Evolutionary conservation across 2,329 filamentous ascomycete genomes (phyloP).

Genomic region (Trichoderma koningii): DNA sequence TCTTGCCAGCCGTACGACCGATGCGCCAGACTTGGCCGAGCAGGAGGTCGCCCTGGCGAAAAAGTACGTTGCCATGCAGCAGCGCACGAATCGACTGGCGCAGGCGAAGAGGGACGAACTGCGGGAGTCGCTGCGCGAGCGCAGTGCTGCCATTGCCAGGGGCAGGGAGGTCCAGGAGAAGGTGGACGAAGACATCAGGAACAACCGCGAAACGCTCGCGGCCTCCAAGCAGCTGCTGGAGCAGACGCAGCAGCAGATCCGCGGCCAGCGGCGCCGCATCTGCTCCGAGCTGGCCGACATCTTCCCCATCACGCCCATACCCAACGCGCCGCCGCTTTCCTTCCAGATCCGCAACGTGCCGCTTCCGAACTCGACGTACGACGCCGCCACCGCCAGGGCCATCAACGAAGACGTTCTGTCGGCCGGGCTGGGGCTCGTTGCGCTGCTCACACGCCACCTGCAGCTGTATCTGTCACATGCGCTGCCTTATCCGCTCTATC

Average conservation of each 20-base stretch:
- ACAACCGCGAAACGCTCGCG: slow-evolving; percentile 61
- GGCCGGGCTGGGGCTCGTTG: slow-evolving; percentile 78
- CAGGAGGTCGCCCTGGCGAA: slow-evolving; percentile 52
- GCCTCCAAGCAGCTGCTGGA: slow-evolving; percentile 58
- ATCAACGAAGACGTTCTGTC: slow-evolving; percentile 72
- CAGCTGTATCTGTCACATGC: slow-evolving; percentile 80
- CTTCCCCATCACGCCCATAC: slow-evolving; percentile 73
- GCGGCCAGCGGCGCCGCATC: slow-evolving; percentile 83
- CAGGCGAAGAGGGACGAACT: slow-evolving; percentile 68
- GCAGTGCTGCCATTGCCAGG: slow-evolving; percentile 66
- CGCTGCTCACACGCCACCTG: slow-evolving; percentile 72
- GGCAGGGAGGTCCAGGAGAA: slow-evolving; percentile 62
- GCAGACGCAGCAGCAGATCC: slow-evolving; percentile 65
- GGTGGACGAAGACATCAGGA: slow-evolving; percentile 61
- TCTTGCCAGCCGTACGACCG: slow-evolving; percentile 45
- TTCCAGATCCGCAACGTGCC: slow-evolving; percentile 81
- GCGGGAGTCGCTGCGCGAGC: slow-evolving; percentile 62
- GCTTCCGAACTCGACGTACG: slow-evolving; percentile 79
- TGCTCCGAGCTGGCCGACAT: slow-evolving; percentile 79
- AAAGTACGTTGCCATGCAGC: slow-evolving; percentile 63
- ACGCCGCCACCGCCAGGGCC: slow-evolving; percentile 47
- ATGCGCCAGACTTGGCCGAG: slow-evolving; percentile 51
- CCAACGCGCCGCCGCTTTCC: slow-evolving; percentile 61
- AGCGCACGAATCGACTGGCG: slow-evolving; percentile 64
- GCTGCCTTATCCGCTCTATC: slow-evolving; percentile 76